Evolutionary conservation across 768 basidiomycete species (phyloP).

Genomic region (Hericium coralloides): DNA sequence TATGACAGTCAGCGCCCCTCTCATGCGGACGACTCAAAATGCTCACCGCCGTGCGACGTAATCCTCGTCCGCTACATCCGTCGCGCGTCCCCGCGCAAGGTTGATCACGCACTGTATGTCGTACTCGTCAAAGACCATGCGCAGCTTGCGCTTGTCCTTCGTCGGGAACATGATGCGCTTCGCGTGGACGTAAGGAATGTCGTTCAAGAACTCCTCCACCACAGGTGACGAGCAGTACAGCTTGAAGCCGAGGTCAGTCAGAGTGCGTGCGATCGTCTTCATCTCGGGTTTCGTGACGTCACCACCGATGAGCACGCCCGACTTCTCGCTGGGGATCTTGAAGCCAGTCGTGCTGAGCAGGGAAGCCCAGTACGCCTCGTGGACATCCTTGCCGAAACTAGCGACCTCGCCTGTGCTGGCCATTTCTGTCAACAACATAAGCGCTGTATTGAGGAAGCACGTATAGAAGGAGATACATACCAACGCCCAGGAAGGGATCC

Average conservation of each 20-base stretch:
- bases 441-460: neutral
- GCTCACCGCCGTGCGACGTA: slow-evolving; percentile 88
- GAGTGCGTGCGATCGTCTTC: slow-evolving; percentile 65
- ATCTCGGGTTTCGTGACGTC: slow-evolving; percentile 86
- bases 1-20: neutral
- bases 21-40: neutral
- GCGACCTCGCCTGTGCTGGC: slow-evolving; percentile 98
- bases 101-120: slow-evolving; percentile 95
- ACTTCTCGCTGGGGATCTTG: slow-evolving; percentile 76
- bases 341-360: slow-evolving; percentile 94
- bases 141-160: slow-evolving; percentile 90
- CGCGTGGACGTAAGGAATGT: slow-evolving; percentile 64
- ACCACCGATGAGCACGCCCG: slow-evolving; percentile 89
- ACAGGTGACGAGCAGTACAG: slow-evolving; percentile 78
- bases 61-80: slow-evolving; percentile 78
- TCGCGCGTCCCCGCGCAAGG: slow-evolving; percentile 72
- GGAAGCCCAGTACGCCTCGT: slow-evolving; percentile 95
- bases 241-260: slow-evolving; percentile 88
- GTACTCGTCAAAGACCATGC: slow-evolving; percentile 88
- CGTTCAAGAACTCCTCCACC: slow-evolving; percentile 77
- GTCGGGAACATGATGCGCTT: slow-evolving; percentile 96
- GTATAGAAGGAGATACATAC: slow-evolving; percentile 34
- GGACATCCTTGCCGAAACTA: slow-evolving; percentile 85
- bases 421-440: slow-evolving; percentile 58
- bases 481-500: slow-evolving; percentile 93